Evolutionary conservation across 2,329 filamentous ascomycete species (phyloP), one percentile per base, ranked within the genome.

Genomic region (Pyrenophora teres): DNA sequence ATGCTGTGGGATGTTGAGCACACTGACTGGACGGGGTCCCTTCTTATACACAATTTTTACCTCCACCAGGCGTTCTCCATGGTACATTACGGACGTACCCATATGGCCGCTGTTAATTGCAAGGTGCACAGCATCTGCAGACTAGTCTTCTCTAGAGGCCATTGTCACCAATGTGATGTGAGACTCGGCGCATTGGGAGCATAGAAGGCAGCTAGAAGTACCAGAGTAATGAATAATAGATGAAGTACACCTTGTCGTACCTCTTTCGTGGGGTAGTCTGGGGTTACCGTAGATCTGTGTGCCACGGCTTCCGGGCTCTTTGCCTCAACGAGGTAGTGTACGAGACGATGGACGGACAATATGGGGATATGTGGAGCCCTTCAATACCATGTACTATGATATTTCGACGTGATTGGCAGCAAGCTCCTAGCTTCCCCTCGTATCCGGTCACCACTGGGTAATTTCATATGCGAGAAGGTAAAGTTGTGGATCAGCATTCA

Each of bases 171-270:
- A 70, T 68, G 36, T 54, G 56, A 54, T 42, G 50, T 46, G 44
- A 52, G 52, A 51, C 57, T 63, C 70, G 69, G 70, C 54, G 68
- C 59, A 38, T 68, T 69, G 70, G 69, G 62, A 70, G 44, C 36
- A 54, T 47, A 52, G 50, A 57, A 54, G 46, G 40, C 27, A 50
- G 49, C 61, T 55, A 54, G 41, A 54, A 58, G 60, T 52, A 40
- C 57, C 54, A 58, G 32, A 51, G 54, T 64, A 66, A 70, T 73
- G 68, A 70, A 66, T 36, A 38, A 52, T 70, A 73, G 59, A 73
- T 71, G 70, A 72, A 65, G 59, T 52, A 35, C 51, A 25, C 49
- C 36, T 40, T 35, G 52, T 47, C 42, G 27, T 43, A 57, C 39
- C 57, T 60, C 54, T 51, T 59, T 56, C 56, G 65, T 68, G 68